Evolutionary conservation across 805 yeast genomes (phyloP).

Genomic region (Lipomyces spencermartinsiae): DNA sequence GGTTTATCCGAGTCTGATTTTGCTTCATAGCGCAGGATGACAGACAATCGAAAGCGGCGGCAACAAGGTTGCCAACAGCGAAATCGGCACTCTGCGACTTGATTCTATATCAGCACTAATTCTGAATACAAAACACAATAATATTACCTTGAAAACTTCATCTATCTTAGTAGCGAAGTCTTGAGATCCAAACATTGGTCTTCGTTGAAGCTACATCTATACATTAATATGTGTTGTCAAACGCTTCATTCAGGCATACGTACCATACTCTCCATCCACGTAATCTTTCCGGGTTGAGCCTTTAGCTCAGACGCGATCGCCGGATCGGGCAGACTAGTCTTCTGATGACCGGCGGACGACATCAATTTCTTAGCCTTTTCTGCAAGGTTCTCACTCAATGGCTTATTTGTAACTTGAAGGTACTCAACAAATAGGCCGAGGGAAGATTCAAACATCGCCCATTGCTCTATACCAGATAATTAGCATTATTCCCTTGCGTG

Average conservation of each 20-base stretch:
- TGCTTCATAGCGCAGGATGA: conserved; percentile 24
- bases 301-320: neutral
- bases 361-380: neutral
- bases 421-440: conserved; percentile 14
- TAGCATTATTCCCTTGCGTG: neutral
- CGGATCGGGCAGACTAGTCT: neutral
- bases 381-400: conserved; percentile 16
- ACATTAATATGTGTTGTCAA: neutral
- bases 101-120: neutral
- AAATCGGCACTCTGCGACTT: conserved; percentile 21
- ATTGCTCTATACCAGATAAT: conserved; percentile 9
- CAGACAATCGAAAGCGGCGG: conserved; percentile 26
- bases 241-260: neutral
- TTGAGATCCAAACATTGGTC: conserved; percentile 25
- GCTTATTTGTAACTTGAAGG: conserved; percentile 20
- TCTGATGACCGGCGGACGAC: neutral
- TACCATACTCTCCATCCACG: conserved; percentile 27
- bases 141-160: neutral
- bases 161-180: conserved; percentile 5
- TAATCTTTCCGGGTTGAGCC: conserved; percentile 1
- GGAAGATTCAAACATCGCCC: conserved; percentile 4
- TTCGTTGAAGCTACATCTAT: conserved; percentile 2
- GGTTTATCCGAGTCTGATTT: conserved; percentile 13
- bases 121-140: neutral
- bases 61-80: conserved; percentile 18